Evolutionary conservation across 2,329 filamentous ascomycete genomes (phyloP).

Genomic region (Aspergillus sergii): DNA sequence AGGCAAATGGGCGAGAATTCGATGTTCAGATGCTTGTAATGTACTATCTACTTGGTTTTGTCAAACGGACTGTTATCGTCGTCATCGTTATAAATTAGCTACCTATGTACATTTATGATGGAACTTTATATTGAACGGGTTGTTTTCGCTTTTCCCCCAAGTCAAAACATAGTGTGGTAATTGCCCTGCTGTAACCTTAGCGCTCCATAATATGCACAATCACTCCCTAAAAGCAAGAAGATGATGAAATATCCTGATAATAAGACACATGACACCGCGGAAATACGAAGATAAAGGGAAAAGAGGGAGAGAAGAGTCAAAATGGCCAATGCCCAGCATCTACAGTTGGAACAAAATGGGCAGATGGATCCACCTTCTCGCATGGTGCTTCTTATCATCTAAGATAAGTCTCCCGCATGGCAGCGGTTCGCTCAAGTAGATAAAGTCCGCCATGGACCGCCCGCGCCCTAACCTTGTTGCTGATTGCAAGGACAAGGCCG

Average conservation of each 20-base stretch:
- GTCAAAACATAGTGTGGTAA: not conserved
- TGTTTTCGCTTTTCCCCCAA: not conserved
- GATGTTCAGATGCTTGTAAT: slow-evolving; percentile 7
- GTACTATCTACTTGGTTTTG: slow-evolving; percentile 11
- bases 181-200: slow-evolving; percentile 1
- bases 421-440: slow-evolving; percentile 9
- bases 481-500: slow-evolving; percentile 15
- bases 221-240: not conserved
- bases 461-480: slow-evolving; percentile 10
- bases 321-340: not conserved
- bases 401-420: slow-evolving; percentile 9
- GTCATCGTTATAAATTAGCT: slow-evolving; percentile 16
- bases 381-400: slow-evolving; percentile 4
- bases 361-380: not conserved
- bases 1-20: not conserved
- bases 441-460: slow-evolving; percentile 9
- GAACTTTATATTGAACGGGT: slow-evolving; percentile 4
- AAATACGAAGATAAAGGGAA: not conserved
- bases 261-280: not conserved
- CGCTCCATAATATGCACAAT: slow-evolving; percentile 1
- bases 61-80: slow-evolving; percentile 11
- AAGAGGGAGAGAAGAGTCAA: not conserved
- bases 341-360: not conserved
- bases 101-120: slow-evolving; percentile 24
- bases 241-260: not conserved